A percentile compares a stretch with the other conserved stretches of the same genome.
These are phyloP conservation scores for Allium fistulosum DNA, from an alignment of 106 monocot genomes.

Conservation along the genomic window DNA sequence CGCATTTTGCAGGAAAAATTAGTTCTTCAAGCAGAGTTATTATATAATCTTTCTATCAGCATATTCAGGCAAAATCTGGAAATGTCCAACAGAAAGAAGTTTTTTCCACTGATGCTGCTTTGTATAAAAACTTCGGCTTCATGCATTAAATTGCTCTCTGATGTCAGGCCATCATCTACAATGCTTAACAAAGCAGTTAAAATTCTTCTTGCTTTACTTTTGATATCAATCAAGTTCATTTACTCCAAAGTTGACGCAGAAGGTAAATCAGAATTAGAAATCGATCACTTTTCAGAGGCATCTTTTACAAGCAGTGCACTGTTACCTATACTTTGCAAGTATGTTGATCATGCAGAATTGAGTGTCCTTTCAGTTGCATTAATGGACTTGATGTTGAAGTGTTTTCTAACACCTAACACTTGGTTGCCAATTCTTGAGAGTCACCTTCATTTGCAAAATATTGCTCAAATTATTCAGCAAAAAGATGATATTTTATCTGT, in stretches of 20 bases:
- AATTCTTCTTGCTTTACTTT: conserved; percentile 44
- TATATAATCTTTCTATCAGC: conserved; percentile 41
- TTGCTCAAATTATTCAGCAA: conserved; percentile 38
- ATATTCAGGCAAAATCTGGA: conserved; percentile 16
- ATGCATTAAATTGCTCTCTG: conserved; percentile 32
- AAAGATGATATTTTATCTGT: conserved; percentile 23
- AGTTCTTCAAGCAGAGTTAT: conserved; percentile 48
- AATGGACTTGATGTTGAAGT: conserved; percentile 65
- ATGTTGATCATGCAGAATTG: conserved; percentile 35
- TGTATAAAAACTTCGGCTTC: conserved; percentile 39
- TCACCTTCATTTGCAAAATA: conserved; percentile 53
- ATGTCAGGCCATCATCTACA: conserved; percentile 18
- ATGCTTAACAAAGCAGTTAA: conserved; percentile 30
- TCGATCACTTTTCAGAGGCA: conserved; percentile 30
- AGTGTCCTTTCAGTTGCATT: conserved; percentile 51
- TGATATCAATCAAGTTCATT: conserved; percentile 35
- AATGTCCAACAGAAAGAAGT: conserved; percentile 6
- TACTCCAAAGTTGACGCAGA: conserved; percentile 9
- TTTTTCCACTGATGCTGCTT: conserved; percentile 30
- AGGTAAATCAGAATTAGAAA: conserved; percentile 27
- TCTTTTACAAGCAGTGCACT: conserved; percentile 41
- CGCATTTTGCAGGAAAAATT: conserved; percentile 25
- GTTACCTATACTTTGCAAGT: conserved; percentile 78
- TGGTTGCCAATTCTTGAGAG: conserved; percentile 73
- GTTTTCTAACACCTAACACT: conserved; percentile 31